Percentiles rank a stretch among this genome's conserved stretches.
phyloP scores from a whole-genome alignment of 805 yeast genomes.

The Diddensiella santjacobensis region DNA sequence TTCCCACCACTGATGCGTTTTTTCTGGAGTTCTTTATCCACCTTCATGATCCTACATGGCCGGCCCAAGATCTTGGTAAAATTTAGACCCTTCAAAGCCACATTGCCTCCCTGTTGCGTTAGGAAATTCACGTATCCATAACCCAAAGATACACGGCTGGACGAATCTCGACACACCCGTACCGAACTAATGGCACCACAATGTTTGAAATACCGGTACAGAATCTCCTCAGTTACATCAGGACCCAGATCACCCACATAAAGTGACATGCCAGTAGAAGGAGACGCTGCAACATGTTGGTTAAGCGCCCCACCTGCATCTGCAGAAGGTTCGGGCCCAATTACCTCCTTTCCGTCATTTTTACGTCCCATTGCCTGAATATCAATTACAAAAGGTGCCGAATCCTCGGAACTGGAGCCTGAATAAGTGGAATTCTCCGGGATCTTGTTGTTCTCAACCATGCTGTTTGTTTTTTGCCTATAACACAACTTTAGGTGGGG shows the following conservation, averaged over 20 bases:
- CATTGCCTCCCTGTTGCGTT: constrained; percentile 36
- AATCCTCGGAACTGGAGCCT: not conserved
- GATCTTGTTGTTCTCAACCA: no score
- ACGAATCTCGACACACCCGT: constrained; percentile 55
- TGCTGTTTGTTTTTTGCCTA: no score
- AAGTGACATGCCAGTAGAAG: constrained; percentile 27
- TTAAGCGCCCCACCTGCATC: no score
- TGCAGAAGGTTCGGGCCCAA: not conserved
- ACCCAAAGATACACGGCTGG: constrained; percentile 56
- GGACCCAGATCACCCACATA: constrained; percentile 63
- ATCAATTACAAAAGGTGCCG: not conserved
- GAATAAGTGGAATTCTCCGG: no score
- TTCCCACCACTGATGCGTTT: constrained; percentile 1
- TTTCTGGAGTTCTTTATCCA: constrained; percentile 1
- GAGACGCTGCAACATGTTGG: no score
- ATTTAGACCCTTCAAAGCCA: constrained; percentile 11
- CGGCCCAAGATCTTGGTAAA: constrained; percentile 6
- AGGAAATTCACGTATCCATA: constrained; percentile 70
- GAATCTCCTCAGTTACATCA: constrained; percentile 45
- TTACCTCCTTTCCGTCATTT: not conserved
- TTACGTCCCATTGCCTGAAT: not conserved
- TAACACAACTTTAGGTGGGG: no score
- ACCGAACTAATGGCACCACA: constrained; percentile 51
- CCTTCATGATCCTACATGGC: constrained; percentile 12
- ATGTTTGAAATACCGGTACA: constrained; percentile 43